These are phyloP conservation scores for Pythium scleroteichum DNA, from an alignment of 352 stramenopile genomes.

Conservation along the genomic window DNA sequence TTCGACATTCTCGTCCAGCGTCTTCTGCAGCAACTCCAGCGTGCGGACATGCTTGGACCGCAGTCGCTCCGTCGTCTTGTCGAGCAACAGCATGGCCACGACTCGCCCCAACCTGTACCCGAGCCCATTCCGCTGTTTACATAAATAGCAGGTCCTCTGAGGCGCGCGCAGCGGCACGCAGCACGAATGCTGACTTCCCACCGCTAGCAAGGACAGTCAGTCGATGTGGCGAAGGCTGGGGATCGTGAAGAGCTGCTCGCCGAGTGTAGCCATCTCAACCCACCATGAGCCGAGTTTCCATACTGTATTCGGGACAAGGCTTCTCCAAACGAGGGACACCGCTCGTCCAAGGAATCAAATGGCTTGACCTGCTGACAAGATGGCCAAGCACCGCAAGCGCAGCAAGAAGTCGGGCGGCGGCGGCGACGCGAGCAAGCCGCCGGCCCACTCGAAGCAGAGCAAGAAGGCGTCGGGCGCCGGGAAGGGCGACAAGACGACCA, in stretches of 20 bases:
- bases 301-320: constrained; percentile 9
- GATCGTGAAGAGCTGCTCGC: not conserved
- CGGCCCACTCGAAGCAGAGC: constrained; percentile 20
- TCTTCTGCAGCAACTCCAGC: constrained; percentile 79
- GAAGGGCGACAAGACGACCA: constrained; percentile 34
- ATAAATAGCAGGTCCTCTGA: not conserved
- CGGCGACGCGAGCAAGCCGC: constrained; percentile 10
- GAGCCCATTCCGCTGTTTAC: not conserved
- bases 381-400: constrained; percentile 30
- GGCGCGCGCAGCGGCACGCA: too few species aligned
- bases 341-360: constrained; percentile 14
- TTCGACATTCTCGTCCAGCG: constrained; percentile 74
- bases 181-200: too few species aligned
- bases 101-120: too few species aligned
- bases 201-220: too few species aligned
- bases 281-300: too few species aligned
- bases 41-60: constrained; percentile 82
- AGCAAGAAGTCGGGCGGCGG: constrained; percentile 26
- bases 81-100: constrained; percentile 40
- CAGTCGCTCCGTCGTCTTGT: constrained; percentile 66
- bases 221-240: too few species aligned
- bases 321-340: constrained; percentile 6
- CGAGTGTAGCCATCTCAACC: constrained; percentile 26
- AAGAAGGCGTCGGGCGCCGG: constrained; percentile 21
- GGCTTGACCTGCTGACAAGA: not conserved